phyloP scores from a whole-genome alignment of 495 filamentous ascomycete species.

The Chaetomium cochliodes region DNA sequence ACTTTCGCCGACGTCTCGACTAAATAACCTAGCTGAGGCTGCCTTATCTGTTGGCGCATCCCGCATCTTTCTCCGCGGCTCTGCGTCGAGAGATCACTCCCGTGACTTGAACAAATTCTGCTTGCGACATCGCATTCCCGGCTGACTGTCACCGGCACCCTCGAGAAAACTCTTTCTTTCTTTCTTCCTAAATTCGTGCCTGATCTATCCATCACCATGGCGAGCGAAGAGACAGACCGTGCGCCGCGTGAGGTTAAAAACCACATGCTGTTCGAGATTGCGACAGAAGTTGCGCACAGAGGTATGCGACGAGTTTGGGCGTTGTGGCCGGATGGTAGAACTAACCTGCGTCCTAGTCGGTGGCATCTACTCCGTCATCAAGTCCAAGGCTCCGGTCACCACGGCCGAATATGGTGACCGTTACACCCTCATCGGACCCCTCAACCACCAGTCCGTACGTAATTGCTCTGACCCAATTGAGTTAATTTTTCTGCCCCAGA shows the following conservation, averaged over 20 bases:
- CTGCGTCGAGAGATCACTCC: background rate
- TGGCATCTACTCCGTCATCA: constrained; percentile 98
- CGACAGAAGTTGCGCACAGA: constrained; percentile 95
- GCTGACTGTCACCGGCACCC: background rate
- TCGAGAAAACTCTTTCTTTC: background rate
- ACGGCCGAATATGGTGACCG: constrained; percentile 97
- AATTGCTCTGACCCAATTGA: constrained; percentile 10
- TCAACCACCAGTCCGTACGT: constrained; percentile 82
- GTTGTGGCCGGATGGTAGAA: background rate
- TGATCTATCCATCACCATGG: constrained; percentile 24
- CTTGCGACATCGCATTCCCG: constrained; percentile 8
- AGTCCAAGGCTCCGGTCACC: constrained; percentile 97
- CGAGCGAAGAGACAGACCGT: constrained; percentile 38
- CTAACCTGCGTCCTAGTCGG: constrained; percentile 60
- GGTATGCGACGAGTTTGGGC: constrained; percentile 51
- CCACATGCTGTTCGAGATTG: constrained; percentile 80
- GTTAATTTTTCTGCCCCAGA: background rate
- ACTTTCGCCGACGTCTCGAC: background rate
- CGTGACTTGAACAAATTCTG: background rate
- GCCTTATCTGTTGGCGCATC: background rate
- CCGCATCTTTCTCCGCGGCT: background rate
- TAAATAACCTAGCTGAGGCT: constrained; percentile 9
- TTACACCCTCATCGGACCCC: constrained; percentile 91
- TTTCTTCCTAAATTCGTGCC: background rate
- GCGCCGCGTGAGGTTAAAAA: constrained; percentile 50